Evolutionary conservation across 164 flowering plant genomes (phyloP), one percentile per base, ranked within the genome.

Genomic region (Tinospora cordifolia): DNA sequence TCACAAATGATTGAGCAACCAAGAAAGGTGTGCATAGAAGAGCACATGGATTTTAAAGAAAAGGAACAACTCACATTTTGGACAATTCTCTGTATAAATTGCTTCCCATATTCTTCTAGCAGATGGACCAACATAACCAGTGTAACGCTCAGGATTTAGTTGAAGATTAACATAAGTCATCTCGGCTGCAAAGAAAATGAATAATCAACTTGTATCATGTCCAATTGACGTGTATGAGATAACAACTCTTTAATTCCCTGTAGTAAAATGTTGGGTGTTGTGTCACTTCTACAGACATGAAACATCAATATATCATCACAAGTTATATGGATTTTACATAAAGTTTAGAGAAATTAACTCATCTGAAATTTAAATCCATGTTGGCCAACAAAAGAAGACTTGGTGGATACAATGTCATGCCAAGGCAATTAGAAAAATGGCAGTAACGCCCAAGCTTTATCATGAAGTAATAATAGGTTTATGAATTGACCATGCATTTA

Each of bases 41-140:
- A 27, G 47, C 12, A 54, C 14, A 44, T 17, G 36, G 34, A 10
- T 63, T 30, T 30, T 4, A 2, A 25, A 25, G 0, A 49, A 22
- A 27, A 63, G 30, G 40, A 65, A 46, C 19, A 57, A 80, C 89
- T 86, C 59, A 90, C 98, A 85, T 83, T 84, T 90, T 63, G 92
- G 98, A 72, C 98, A 91, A 75, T 93, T 93, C 78, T 93, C 97
- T 34, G 88, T 73, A 77, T 93, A 93, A 69, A 90, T 36, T 67
- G 98, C 93, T 74, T 91, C 98, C 98, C 98, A 93, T 77, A 93
- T 91, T 78, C 98, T 85, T 79, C 94, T 81, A 27, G 98, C 97
- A 24, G 98, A 93, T 75, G 94, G 91, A 62, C 98, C 98, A 66
- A 81, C 75, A 64, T 90, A 93, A 68, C 97, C 98, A 34, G 97